phyloP scores from a whole-genome alignment of 2,329 filamentous ascomycete species.

The Penicillium occitanis region DNA sequence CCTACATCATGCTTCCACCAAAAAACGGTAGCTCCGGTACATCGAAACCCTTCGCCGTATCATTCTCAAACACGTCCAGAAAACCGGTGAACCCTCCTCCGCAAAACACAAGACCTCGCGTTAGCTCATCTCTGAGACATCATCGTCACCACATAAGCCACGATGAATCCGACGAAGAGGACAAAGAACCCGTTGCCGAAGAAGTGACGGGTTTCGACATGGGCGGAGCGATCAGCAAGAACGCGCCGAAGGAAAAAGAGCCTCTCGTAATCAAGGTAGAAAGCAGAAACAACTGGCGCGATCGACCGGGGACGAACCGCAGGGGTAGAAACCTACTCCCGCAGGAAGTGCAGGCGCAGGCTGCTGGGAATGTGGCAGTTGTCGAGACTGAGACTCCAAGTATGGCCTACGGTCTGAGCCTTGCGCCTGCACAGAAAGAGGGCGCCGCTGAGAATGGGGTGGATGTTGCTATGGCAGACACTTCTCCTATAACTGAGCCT shows the following conservation, averaged over 20 bases:
- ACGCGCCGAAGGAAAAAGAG: constrained; percentile 51
- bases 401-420: constrained; percentile 56
- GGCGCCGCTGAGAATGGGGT: constrained; percentile 25
- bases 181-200: constrained; percentile 38
- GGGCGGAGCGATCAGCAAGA: constrained; percentile 39
- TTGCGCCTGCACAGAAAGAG: constrained; percentile 35
- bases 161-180: constrained; percentile 58
- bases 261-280: constrained; percentile 77
- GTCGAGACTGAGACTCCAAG: constrained; percentile 54
- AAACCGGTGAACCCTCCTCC: not conserved
- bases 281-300: constrained; percentile 74
- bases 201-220: constrained; percentile 57
- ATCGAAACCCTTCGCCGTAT: constrained; percentile 44
- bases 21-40: constrained; percentile 3
- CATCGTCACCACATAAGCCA: constrained; percentile 38
- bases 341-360: constrained; percentile 53
- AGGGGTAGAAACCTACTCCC: constrained; percentile 62
- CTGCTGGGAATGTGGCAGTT: constrained; percentile 39
- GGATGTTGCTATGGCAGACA: constrained; percentile 34
- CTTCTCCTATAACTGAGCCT: constrained; percentile 23
- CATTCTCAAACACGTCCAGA: constrained; percentile 39
- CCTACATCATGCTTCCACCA: not conserved
- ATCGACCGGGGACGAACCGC: constrained; percentile 45
- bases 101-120: constrained; percentile 27
- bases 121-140: constrained; percentile 25